These are phyloP conservation scores for Leptosphaerulina australis DNA, from an alignment of 2,329 filamentous ascomycete species.

Conservation along the genomic window DNA sequence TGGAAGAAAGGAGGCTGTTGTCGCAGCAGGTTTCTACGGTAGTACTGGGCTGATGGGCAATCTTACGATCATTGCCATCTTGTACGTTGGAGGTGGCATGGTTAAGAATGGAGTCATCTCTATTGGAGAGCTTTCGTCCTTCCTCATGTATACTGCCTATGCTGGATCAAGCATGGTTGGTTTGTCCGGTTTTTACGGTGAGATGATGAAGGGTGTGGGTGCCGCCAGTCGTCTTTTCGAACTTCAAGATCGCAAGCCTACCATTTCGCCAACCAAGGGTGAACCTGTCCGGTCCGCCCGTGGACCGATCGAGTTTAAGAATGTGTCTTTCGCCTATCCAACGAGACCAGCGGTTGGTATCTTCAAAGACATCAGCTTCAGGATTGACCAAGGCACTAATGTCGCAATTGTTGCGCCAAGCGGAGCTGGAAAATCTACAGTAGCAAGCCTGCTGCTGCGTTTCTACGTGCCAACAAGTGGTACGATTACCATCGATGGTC, in stretches of 20 bases:
- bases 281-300: constrained; percentile 79
- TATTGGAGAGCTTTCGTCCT: constrained; percentile 91
- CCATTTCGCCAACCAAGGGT: constrained; percentile 86
- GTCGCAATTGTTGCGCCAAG: constrained; percentile 96
- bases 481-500: constrained; percentile 79
- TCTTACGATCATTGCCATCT: constrained; percentile 89
- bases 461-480: constrained; percentile 88
- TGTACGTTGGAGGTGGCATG: constrained; percentile 89
- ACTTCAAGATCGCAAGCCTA: constrained; percentile 85
- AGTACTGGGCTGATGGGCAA: constrained; percentile 90
- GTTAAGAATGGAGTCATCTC: constrained; percentile 85
- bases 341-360: constrained; percentile 90
- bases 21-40: constrained; percentile 89
- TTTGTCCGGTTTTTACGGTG: constrained; percentile 93
- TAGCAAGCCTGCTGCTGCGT: constrained; percentile 85
- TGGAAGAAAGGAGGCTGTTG: constrained; percentile 82
- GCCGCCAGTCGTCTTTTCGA: constrained; percentile 96
- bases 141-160: constrained; percentile 97
- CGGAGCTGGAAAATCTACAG: constrained; percentile 94
- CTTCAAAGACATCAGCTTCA: constrained; percentile 87
- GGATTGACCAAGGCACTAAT: constrained; percentile 90
- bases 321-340: constrained; percentile 89
- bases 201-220: constrained; percentile 98
- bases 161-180: constrained; percentile 88
- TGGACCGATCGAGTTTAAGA: constrained; percentile 84